phyloP scores from a whole-genome alignment of 2,329 filamentous ascomycete species.

The Didymosphaeria variabile region DNA sequence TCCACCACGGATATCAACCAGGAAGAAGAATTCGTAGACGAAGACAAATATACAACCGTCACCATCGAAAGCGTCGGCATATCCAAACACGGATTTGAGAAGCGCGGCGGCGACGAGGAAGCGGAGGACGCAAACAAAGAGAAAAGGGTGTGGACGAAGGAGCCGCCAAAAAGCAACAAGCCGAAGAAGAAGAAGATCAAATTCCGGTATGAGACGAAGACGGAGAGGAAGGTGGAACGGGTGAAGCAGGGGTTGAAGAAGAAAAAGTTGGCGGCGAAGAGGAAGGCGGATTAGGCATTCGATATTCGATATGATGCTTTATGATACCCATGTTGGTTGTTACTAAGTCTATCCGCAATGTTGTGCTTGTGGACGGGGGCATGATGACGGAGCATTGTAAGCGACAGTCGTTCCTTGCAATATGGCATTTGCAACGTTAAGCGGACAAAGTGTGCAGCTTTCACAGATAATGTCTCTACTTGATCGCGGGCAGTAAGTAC shows the following conservation, averaged over 20 bases:
- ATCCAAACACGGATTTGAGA: conserved; percentile 75
- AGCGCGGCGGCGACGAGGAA: conserved; percentile 45
- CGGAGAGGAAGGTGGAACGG: conserved; percentile 73
- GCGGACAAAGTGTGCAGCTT: too few relatives aligned
- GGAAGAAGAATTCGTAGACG: conserved; percentile 94
- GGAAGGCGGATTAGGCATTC: conserved; percentile 47
- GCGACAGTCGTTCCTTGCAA: neutral
- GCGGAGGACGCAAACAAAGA: conserved; percentile 32
- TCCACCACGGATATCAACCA: conserved; percentile 72
- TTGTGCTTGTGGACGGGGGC: neutral
- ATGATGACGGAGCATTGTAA: neutral
- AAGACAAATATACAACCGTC: conserved; percentile 94
- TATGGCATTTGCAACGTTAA: neutral
- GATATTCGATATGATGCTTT: neutral
- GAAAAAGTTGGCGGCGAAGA: conserved; percentile 71
- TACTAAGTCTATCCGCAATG: neutral
- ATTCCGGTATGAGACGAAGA: conserved; percentile 91
- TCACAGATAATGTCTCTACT: too few relatives aligned
- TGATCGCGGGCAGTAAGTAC: too few relatives aligned
- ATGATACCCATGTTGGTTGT: conserved; percentile 1
- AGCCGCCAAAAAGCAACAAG: conserved; percentile 51
- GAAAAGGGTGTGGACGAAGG: conserved; percentile 59
- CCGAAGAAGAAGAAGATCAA: conserved; percentile 86
- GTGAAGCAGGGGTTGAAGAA: conserved; percentile 74
- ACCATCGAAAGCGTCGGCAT: conserved; percentile 90